phyloP scores from a whole-genome alignment of 805 yeast species.

The Ogataea corticis region DNA sequence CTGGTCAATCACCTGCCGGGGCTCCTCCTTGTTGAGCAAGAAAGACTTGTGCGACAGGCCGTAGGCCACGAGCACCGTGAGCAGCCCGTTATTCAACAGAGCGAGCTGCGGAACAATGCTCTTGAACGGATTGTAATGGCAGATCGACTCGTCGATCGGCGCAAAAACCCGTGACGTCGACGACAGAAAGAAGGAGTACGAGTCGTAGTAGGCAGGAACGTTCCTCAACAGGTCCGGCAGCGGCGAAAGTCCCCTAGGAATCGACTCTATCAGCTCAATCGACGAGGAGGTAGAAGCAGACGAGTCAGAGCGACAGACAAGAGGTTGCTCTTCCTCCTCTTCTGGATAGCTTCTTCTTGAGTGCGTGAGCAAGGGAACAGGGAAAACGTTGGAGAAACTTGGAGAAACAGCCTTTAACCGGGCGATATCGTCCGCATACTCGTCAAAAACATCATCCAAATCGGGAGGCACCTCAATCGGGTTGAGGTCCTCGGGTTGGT shows the following conservation, averaged over 20 bases:
- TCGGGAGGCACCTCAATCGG: background rate
- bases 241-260: slow-evolving; percentile 42
- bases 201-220: slow-evolving; percentile 59
- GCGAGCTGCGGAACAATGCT: slow-evolving; percentile 69
- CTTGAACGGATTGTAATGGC: slow-evolving; percentile 71
- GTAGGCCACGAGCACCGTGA: slow-evolving; percentile 56
- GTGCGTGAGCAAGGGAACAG: background rate
- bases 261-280: slow-evolving; percentile 21
- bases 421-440: slow-evolving; percentile 40
- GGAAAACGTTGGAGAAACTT: background rate
- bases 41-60: slow-evolving; percentile 42
- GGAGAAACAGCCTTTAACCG: slow-evolving; percentile 30
- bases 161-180: slow-evolving; percentile 62
- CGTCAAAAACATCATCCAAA: slow-evolving; percentile 24
- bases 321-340: background rate
- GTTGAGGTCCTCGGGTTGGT: background rate
- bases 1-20: slow-evolving; percentile 47
- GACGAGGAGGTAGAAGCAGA: slow-evolving; percentile 18
- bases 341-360: background rate
- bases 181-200: slow-evolving; percentile 62
- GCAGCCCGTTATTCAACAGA: slow-evolving; percentile 53
- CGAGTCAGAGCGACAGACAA: background rate
- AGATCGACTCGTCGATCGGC: slow-evolving; percentile 60
- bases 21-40: slow-evolving; percentile 30
- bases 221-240: slow-evolving; percentile 60